phyloP scores from a whole-genome alignment of 2,329 filamentous ascomycete species.

The Clonostachys sp. region DNA sequence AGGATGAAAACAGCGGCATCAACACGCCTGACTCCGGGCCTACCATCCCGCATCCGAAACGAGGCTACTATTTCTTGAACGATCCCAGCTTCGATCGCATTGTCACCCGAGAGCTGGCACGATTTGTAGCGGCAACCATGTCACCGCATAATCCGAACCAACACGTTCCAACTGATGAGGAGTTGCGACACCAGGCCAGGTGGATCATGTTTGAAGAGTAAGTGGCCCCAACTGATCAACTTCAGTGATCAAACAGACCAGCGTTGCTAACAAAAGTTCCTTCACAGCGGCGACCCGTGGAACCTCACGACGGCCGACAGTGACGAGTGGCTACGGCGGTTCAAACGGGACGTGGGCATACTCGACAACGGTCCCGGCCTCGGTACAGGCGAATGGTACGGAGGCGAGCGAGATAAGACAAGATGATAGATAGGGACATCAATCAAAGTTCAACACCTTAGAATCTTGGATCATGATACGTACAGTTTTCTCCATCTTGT shows the following conservation, averaged over 20 bases:
- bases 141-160: slow-evolving; percentile 19
- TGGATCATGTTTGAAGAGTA: slow-evolving; percentile 21
- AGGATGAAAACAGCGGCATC: not conserved
- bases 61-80: slow-evolving; percentile 11
- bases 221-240: slow-evolving; percentile 1
- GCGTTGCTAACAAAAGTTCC: not conserved
- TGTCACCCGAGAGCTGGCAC: slow-evolving; percentile 11
- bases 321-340: slow-evolving; percentile 49
- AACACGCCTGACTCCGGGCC: not conserved
- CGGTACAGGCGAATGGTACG: too few species aligned
- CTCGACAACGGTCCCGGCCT: slow-evolving; percentile 1
- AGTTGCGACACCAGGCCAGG: slow-evolving; percentile 23
- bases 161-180: slow-evolving; percentile 24
- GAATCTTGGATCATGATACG: too few species aligned
- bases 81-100: slow-evolving; percentile 15
- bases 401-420: too few species aligned
- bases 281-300: slow-evolving; percentile 48
- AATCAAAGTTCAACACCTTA: too few species aligned
- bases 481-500: too few species aligned
- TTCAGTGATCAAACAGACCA: not conserved
- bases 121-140: slow-evolving; percentile 18
- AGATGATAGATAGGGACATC: too few species aligned
- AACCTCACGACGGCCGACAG: slow-evolving; percentile 55
- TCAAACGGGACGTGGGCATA: slow-evolving; percentile 49
- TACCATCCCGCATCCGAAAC: slow-evolving; percentile 1